These are phyloP conservation scores for Jamesozyma jinghongensis DNA, from an alignment of 805 yeast genomes.

Conservation along the genomic window DNA sequence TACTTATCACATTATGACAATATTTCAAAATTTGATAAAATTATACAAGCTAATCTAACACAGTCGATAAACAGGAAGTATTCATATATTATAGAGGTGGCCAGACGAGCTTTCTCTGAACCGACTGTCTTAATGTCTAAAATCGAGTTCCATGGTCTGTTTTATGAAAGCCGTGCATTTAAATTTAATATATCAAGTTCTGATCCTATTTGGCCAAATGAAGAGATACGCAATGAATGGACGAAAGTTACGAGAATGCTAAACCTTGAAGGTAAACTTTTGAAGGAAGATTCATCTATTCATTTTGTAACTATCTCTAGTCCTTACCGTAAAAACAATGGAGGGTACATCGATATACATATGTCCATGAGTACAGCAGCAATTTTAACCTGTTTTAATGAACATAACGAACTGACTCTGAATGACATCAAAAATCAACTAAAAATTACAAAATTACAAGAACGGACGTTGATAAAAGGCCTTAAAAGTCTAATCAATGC, in stretches of 20 bases:
- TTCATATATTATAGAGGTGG: background rate
- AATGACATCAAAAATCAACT: slow-evolving; percentile 4
- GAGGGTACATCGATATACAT: background rate
- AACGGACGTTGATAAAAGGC: slow-evolving; percentile 1
- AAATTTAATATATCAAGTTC: background rate
- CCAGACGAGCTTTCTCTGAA: background rate
- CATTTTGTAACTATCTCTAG: slow-evolving; percentile 10
- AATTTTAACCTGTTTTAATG: slow-evolving; percentile 13
- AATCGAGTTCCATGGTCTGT: slow-evolving; percentile 1
- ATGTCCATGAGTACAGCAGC: slow-evolving; percentile 11
- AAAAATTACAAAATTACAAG: slow-evolving; percentile 2
- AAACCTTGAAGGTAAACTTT: background rate
- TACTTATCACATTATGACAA: background rate
- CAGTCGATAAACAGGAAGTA: too few relatives aligned
- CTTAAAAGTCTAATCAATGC: slow-evolving; percentile 4
- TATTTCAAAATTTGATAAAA: background rate
- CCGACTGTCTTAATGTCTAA: background rate
- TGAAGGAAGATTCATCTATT: background rate
- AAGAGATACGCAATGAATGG: background rate
- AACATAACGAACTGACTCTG: slow-evolving; percentile 2
- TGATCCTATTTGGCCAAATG: slow-evolving; percentile 1
- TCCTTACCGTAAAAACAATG: background rate
- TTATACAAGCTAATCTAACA: background rate
- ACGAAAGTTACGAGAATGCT: background rate
- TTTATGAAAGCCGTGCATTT: background rate